Percentiles rank a stretch among this genome's conserved stretches.
Evolutionary conservation across 164 flowering plant species (phyloP).

Genomic region (Buxus sempervirens): DNA sequence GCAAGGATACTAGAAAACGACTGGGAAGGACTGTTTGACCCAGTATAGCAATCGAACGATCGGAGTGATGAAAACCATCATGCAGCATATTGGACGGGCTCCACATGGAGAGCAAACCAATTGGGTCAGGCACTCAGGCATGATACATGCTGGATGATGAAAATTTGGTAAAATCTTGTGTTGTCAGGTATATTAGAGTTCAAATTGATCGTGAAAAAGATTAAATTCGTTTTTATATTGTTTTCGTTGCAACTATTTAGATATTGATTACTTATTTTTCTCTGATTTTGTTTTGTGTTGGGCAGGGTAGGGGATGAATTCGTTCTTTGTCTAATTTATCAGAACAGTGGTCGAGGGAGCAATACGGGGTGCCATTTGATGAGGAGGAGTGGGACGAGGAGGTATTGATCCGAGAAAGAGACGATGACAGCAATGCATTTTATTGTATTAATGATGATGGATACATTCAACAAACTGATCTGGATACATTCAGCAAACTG

Average conservation of each 20-base stretch:
- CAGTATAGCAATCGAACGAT: slow-evolving; percentile 20
- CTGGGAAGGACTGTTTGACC: slow-evolving; percentile 51
- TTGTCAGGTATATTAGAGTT: slow-evolving; percentile 31
- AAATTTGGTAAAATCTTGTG: slow-evolving; percentile 35
- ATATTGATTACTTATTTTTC: not conserved
- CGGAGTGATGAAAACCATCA: slow-evolving; percentile 62
- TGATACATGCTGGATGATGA: slow-evolving; percentile 47
- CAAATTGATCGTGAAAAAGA: not conserved
- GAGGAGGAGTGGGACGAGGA: slow-evolving; percentile 61
- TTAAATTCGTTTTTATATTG: not conserved
- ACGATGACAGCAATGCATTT: slow-evolving; percentile 19
- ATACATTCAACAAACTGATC: slow-evolving; percentile 20
- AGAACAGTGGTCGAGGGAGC: slow-evolving; percentile 45
- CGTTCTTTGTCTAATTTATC: slow-evolving; percentile 32
- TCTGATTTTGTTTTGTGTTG: not conserved
- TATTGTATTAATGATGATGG: slow-evolving; percentile 20
- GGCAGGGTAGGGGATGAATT: slow-evolving; percentile 31
- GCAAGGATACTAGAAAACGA: slow-evolving; percentile 66
- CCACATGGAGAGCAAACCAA: slow-evolving; percentile 50
- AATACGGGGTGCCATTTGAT: slow-evolving; percentile 53
- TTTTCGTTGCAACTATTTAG: not conserved
- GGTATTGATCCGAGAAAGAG: slow-evolving; percentile 26
- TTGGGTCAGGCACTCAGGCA: slow-evolving; percentile 74
- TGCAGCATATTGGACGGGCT: slow-evolving; percentile 51
- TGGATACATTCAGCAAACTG: too few species aligned